Evolutionary conservation across 108 stramenopile genomes (phyloP).

Genomic region (Cyclotella distinguenda): DNA sequence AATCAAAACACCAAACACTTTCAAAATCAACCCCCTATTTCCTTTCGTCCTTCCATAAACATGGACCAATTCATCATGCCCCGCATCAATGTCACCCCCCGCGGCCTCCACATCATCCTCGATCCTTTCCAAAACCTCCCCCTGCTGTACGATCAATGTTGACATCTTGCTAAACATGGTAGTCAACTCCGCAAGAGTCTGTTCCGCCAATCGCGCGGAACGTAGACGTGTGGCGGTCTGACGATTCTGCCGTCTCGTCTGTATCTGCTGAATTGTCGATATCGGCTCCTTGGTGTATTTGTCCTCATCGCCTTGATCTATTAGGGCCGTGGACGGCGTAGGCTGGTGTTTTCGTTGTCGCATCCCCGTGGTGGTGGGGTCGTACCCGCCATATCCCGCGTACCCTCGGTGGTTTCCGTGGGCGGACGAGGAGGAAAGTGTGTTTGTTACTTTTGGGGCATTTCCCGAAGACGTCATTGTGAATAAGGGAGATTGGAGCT

Average conservation of each 20-base stretch:
- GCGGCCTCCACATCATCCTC: slow-evolving; percentile 90
- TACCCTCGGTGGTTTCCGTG: slow-evolving; percentile 20
- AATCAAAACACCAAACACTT: slow-evolving; percentile 76
- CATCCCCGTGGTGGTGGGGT: slow-evolving; percentile 47
- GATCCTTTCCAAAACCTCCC: slow-evolving; percentile 79
- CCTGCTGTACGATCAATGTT: slow-evolving; percentile 61
- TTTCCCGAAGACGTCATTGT: slow-evolving; percentile 33
- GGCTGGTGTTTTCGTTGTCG: slow-evolving; percentile 55
- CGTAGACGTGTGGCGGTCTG: slow-evolving; percentile 68
- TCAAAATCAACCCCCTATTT: slow-evolving; percentile 86
- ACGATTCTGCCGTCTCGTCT: slow-evolving; percentile 62
- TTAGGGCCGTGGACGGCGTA: slow-evolving; percentile 13
- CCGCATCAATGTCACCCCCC: slow-evolving; percentile 66
- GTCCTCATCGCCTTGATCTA: slow-evolving; percentile 36
- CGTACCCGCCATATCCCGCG: slow-evolving; percentile 32
- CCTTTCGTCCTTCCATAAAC: slow-evolving; percentile 79
- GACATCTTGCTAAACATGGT: slow-evolving; percentile 85
- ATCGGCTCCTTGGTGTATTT: slow-evolving; percentile 48
- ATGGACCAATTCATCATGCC: slow-evolving; percentile 76
- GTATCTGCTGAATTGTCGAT: slow-evolving; percentile 51
- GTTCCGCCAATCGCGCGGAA: slow-evolving; percentile 77
- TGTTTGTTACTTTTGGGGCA: too few species aligned
- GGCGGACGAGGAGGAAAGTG: too few species aligned
- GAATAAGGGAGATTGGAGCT: slow-evolving; percentile 48
- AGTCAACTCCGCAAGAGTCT: slow-evolving; percentile 61